Conservation (phyloP, 164 flowering plant species). For the Taxillus chinensis region DNA sequence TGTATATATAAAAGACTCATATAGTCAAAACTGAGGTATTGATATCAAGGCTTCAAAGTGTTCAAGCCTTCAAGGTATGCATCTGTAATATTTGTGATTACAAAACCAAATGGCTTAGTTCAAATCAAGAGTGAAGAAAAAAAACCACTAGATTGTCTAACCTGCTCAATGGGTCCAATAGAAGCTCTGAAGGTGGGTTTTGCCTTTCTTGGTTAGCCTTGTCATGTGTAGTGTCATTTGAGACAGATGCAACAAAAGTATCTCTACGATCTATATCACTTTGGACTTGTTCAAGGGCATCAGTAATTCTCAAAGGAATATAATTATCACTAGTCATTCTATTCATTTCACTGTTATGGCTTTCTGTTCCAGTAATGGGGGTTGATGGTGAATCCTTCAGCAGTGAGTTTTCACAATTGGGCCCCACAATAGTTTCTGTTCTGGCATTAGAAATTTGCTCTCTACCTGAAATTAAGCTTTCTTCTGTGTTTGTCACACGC, state of each 20-base stretch:
- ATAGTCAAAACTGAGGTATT: no score
- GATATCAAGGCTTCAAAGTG: no score
- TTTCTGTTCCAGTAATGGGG: slow-evolving; percentile 8
- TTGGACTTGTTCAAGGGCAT: slow-evolving; percentile 9
- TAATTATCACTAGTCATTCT: slow-evolving; percentile 7
- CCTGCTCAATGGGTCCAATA: slow-evolving; percentile 20
- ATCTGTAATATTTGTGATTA: no score
- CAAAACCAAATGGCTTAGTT: neutral
- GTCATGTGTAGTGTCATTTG: slow-evolving; percentile 10
- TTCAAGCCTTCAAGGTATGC: no score
- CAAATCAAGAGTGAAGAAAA: neutral
- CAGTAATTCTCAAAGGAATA: slow-evolving; percentile 3
- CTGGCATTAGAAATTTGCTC: slow-evolving; percentile 12
- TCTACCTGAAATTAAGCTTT: slow-evolving; percentile 10
- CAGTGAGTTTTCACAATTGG: slow-evolving; percentile 12
- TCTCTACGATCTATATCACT: slow-evolving; percentile 14
- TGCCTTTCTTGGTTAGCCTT: slow-evolving; percentile 9
- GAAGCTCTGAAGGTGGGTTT: slow-evolving; percentile 14
- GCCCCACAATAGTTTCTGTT: slow-evolving; percentile 1
- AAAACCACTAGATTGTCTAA: slow-evolving; percentile 6
- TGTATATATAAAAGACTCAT: neutral
- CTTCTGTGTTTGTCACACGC: slow-evolving; percentile 12
- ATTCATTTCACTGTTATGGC: slow-evolving; percentile 7
- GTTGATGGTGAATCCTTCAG: slow-evolving; percentile 10
- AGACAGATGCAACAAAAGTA: slow-evolving; percentile 9